phyloP scores from a whole-genome alignment of 768 basidiomycete genomes.

The Termitomyces sp. region DNA sequence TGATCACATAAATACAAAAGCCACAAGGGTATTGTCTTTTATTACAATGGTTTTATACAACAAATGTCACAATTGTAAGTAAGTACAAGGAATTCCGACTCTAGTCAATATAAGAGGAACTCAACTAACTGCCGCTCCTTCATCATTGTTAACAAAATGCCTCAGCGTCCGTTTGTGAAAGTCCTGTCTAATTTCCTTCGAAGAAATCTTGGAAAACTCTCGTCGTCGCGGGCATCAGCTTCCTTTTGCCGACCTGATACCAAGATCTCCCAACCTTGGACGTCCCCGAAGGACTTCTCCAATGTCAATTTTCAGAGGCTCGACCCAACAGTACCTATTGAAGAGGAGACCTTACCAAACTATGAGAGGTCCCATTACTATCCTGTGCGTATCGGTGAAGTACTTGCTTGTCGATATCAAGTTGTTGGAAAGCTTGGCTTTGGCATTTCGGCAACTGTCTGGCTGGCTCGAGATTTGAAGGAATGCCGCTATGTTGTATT shows the following conservation, averaged over 20 bases:
- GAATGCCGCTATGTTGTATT: background rate
- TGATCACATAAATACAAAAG: background rate
- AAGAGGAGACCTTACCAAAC: constrained; percentile 18
- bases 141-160: background rate
- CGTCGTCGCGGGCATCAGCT: background rate
- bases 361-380: constrained; percentile 16
- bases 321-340: background rate
- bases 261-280: background rate
- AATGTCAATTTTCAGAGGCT: background rate
- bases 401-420: constrained; percentile 22
- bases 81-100: background rate
- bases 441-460: constrained; percentile 21
- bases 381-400: constrained; percentile 25
- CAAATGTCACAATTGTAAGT: background rate
- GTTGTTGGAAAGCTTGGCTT: constrained; percentile 29
- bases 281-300: background rate
- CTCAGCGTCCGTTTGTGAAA: background rate
- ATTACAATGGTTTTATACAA: background rate
- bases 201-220: background rate
- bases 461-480: constrained; percentile 17
- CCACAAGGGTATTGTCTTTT: background rate
- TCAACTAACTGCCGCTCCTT: background rate
- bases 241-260: background rate
- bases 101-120: background rate
- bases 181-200: background rate